Evolutionary conservation across 2,329 filamentous ascomycete genomes (phyloP), one percentile per base, ranked within the genome.

Genomic region (Helminthosporium solani): DNA sequence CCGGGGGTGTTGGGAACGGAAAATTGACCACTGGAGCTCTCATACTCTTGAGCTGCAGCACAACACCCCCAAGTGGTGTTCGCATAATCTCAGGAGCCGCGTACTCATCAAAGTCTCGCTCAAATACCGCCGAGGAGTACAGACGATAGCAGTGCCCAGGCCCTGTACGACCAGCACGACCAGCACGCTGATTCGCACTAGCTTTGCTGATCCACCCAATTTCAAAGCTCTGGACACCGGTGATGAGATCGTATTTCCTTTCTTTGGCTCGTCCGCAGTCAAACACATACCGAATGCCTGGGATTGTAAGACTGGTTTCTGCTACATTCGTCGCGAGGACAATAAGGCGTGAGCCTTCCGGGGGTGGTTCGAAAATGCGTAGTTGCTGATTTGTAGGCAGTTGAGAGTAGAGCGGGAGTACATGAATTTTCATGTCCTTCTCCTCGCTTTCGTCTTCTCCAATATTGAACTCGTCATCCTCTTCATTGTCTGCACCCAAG

Each of bases 151-250:
- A 97, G 71, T 99, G 95, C 7, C 94, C 94, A 1, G 94, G 91
- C 0, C 90, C 92, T 3, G 92, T 99, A 77, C 94, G 86, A 53
- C 95, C 94, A 46, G 94, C 94, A 79, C 94, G 89, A 73, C 94
- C 94, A 48, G 90, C 84, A 67, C 94, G 82, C 71, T 99, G 94
- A 55, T 85, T 88, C 7, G 94, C 92, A 67, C 90, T 95, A 21
- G 94, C 94, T 73, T 99, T 97, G 74, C 91, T 96, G 66, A 97
- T 95, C 90, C 92, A 99, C 33, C 87, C 87, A 42, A 99, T 83
- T 60, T 96, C 88, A 66, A 96, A 99, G 63, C 87, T 96, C 67
- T 99, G 94, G 0, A 99, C 92, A 3, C 92, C 92, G 7, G 88
- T 96, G 9, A 82, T 75, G n/a, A 83, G 79, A 65, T 97, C 88